Percentiles rank a stretch among this genome's conserved stretches.
Evolutionary conservation across 768 basidiomycete species (phyloP).

Genomic region (Boletus pseudo-olivaceus): DNA sequence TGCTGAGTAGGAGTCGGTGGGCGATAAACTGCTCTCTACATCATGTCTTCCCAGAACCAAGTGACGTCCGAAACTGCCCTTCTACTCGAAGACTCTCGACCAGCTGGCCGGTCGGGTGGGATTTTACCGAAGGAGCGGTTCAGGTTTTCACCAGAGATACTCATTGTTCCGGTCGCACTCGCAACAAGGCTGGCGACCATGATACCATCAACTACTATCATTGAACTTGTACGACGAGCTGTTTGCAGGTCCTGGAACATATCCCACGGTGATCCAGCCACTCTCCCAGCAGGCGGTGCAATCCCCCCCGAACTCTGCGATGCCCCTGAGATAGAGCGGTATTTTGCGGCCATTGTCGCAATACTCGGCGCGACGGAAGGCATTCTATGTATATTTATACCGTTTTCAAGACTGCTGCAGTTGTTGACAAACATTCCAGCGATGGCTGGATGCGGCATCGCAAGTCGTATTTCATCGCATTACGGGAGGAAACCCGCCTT

Average conservation of each 20-base stretch:
- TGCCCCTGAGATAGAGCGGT: constrained; percentile 17
- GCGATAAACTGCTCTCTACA: too few relatives aligned
- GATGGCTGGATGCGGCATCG: constrained; percentile 20
- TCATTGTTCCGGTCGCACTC: constrained; percentile 29
- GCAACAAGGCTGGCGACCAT: constrained; percentile 18
- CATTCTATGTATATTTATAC: constrained; percentile 18
- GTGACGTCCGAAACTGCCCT: constrained; percentile 6
- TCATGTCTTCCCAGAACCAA: constrained; percentile 11
- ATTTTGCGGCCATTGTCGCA: constrained; percentile 22
- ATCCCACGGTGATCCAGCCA: constrained; percentile 3
- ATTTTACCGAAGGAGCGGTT: neutral
- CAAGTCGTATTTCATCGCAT: constrained; percentile 23
- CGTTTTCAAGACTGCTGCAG: neutral
- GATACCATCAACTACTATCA: constrained; percentile 26
- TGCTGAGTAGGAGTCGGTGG: neutral
- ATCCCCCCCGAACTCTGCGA: constrained; percentile 17
- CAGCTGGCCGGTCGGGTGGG: neutral
- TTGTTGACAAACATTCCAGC: constrained; percentile 15
- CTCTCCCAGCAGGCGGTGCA: constrained; percentile 7
- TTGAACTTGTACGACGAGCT: constrained; percentile 23
- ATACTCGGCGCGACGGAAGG: constrained; percentile 12
- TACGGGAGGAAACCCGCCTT: constrained; percentile 27
- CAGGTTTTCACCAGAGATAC: constrained; percentile 12
- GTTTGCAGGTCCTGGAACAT: constrained; percentile 27
- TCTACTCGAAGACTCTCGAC: constrained; percentile 6